Percentiles rank a stretch among this genome's conserved stretches.
phyloP scores from a whole-genome alignment of 257 asterid genomes.

The Mitragyna speciosa region DNA sequence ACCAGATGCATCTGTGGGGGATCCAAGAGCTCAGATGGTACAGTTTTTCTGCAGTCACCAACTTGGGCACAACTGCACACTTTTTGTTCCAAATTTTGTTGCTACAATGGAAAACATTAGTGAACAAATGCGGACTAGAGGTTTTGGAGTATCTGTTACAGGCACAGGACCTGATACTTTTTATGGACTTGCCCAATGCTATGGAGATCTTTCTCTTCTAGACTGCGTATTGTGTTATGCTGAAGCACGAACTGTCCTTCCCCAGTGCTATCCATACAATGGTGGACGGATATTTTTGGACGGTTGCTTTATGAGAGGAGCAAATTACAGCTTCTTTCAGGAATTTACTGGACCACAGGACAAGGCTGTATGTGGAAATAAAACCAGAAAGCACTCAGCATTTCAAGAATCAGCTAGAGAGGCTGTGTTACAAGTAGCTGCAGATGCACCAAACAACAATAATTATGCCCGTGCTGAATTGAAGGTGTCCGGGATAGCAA shows the following conservation, averaged over 20 bases:
- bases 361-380: constrained; percentile 36
- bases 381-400: constrained; percentile 25
- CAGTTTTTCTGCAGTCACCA: constrained; percentile 48
- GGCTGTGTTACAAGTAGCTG: constrained; percentile 34
- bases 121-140: constrained; percentile 48
- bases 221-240: constrained; percentile 79
- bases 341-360: constrained; percentile 46
- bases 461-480: constrained; percentile 34
- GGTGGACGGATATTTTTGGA: constrained; percentile 73
- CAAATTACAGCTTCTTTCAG: constrained; percentile 59
- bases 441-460: constrained; percentile 29
- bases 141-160: constrained; percentile 48
- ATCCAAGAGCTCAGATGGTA: constrained; percentile 59
- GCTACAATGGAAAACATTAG: constrained; percentile 69
- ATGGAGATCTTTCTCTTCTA: constrained; percentile 72
- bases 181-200: constrained; percentile 72
- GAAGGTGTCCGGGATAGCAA: constrained; percentile 22
- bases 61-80: constrained; percentile 47
- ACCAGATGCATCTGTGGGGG: constrained; percentile 41
- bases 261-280: constrained; percentile 66
- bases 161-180: constrained; percentile 60
- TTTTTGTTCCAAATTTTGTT: constrained; percentile 59
- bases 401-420: constrained; percentile 32
- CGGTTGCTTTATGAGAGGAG: constrained; percentile 83
- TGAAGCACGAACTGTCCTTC: constrained; percentile 67